Conservation (phyloP, 306 rosid species). For the Albizia julibrissin region DNA sequence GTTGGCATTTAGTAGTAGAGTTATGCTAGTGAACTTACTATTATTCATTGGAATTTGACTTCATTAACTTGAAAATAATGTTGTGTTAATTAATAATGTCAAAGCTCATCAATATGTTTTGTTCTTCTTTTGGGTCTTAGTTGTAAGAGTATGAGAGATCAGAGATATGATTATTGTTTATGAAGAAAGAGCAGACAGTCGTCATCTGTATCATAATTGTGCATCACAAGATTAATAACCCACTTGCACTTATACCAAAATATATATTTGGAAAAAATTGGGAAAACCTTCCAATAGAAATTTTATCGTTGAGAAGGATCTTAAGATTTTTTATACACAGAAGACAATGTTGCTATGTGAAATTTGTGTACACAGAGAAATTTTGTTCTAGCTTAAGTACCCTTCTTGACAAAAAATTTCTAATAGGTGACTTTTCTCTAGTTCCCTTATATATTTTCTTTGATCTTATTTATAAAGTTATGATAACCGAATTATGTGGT, state of each 20-base stretch:
- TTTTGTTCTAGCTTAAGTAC: too few species aligned
- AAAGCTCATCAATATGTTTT: background rate
- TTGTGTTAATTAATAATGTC: background rate
- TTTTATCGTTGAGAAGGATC: too few species aligned
- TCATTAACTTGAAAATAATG: background rate
- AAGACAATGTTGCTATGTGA: too few species aligned
- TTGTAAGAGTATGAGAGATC: background rate
- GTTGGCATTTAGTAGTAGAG: background rate
- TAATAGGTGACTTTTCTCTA: too few species aligned
- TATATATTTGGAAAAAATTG: background rate
- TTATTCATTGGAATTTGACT: background rate
- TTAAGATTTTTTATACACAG: too few species aligned
- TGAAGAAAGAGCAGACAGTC: constrained; percentile 6
- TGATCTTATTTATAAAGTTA: too few species aligned
- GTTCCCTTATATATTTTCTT: too few species aligned
- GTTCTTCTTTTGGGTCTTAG: background rate
- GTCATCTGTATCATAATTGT: background rate
- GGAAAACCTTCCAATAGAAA: too few species aligned
- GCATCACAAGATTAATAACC: background rate
- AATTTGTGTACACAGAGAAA: too few species aligned
- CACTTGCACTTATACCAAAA: background rate
- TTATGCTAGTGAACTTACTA: background rate
- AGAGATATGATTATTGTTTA: constrained; percentile 9
- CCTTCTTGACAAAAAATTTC: too few species aligned
- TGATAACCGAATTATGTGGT: too few species aligned